A percentile compares a stretch with the other conserved stretches of the same genome.
These are phyloP conservation scores for Yamadazyma dushanensis DNA, from an alignment of 1,139 yeast species.

Conservation along the genomic window DNA sequence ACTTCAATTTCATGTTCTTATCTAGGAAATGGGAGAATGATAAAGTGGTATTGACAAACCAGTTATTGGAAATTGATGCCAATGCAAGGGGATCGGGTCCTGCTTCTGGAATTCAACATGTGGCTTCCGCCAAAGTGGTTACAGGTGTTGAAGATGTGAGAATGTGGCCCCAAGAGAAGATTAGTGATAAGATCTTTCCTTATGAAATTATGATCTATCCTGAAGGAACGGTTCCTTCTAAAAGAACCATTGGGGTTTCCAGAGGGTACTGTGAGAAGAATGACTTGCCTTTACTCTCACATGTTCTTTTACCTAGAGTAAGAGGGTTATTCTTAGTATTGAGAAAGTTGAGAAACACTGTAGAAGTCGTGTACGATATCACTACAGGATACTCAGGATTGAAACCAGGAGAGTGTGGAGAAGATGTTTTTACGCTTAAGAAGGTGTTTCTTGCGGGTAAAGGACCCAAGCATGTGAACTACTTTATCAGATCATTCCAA, in stretches of 20 bases:
- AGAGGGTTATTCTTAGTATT: slow-evolving; percentile 77
- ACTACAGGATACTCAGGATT: slow-evolving; percentile 84
- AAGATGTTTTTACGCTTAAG: slow-evolving; percentile 67
- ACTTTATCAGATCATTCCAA: slow-evolving; percentile 60
- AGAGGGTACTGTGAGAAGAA: slow-evolving; percentile 55
- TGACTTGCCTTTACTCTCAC: slow-evolving; percentile 49
- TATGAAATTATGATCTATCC: slow-evolving; percentile 75
- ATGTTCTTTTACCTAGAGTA: slow-evolving; percentile 76
- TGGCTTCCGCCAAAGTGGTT: slow-evolving; percentile 24
- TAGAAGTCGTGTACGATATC: slow-evolving; percentile 74
- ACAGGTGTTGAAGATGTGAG: slow-evolving; percentile 19
- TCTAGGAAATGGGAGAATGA: slow-evolving; percentile 85
- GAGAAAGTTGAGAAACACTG: slow-evolving; percentile 55
- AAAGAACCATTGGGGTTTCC: slow-evolving; percentile 60
- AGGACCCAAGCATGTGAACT: slow-evolving; percentile 66
- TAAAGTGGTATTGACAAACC: slow-evolving; percentile 55
- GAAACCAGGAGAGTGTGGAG: slow-evolving; percentile 65
- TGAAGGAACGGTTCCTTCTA: slow-evolving; percentile 89
- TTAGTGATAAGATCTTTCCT: slow-evolving; percentile 36
- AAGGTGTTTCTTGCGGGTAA: slow-evolving; percentile 65
- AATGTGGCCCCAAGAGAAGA: slow-evolving; percentile 41
- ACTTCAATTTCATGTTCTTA: slow-evolving; percentile 75
- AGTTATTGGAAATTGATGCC: slow-evolving; percentile 56
- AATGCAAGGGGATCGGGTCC: slow-evolving; percentile 54
- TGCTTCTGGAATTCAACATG: slow-evolving; percentile 43